Base-by-base conservation (phyloP, 2,329 filamentous ascomycete species). In the Lachnellula subtilissima region DNA sequence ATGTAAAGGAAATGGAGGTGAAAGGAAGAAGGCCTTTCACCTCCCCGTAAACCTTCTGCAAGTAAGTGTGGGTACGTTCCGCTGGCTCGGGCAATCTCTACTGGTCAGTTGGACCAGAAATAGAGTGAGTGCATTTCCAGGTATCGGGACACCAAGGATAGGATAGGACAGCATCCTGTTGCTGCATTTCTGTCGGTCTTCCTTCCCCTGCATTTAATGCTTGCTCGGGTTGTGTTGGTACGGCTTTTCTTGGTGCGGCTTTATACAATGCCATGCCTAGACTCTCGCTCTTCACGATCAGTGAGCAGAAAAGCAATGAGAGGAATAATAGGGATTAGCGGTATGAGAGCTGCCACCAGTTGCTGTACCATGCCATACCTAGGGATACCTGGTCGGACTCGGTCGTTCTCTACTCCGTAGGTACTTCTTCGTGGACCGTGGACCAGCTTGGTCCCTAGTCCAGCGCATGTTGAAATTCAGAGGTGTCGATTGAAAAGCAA, bases 401-500 rank as follows among this genome's bases (percentile, higher is more conserved):
- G 25, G 7, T 28, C 7, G 25, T 28, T 28, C 22, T 22, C 22
- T 22, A 22, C 22, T 22, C 22, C 22, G 22, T 22, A 22, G 22
- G 22, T 28, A 28, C 25, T 8, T 28, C 6, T 28, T 8, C 25
- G 25, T 28, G 25, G 19, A 19, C 19, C 19, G 19, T 19, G 19
- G 19, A 19, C 19, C 19, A 19, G 19, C 19, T 19, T 8, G 8
- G 25, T 7, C 25, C 7, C 2, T 7, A 7, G 28, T 9, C 28
- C 28, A 32, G 28, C 28, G 39, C 39, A 42, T 15, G 39, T 19
- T 7, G 39, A 7, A 4, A 14, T 17, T 15, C 14, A 35, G 19
- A 39, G 37, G 43, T 40, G 46, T 15, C 14, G 37, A 42, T 15
- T 19, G 39, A 7, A 19, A 55, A 28, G 53, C 53, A 55, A 55